A percentile compares a stretch with the other conserved stretches of the same genome.
Evolutionary conservation across 2,329 filamentous ascomycete species (phyloP).

Genomic region (Fusarium falciforme): DNA sequence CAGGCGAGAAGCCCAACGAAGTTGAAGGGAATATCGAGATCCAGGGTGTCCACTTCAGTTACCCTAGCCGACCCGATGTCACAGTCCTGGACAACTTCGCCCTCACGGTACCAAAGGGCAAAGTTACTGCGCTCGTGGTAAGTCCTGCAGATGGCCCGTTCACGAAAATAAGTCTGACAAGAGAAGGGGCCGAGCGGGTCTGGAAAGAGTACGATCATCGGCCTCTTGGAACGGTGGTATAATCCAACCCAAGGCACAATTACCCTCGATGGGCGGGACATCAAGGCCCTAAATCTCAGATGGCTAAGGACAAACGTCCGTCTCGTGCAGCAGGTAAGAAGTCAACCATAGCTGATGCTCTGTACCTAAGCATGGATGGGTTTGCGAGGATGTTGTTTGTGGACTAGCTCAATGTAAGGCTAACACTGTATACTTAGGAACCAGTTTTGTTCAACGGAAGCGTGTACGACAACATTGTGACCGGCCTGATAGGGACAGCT

Average conservation of each 20-base stretch:
- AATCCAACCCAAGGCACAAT: slow-evolving; percentile 45
- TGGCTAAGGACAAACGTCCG: slow-evolving; percentile 50
- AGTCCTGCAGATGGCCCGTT: neutral
- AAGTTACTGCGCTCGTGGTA: slow-evolving; percentile 54
- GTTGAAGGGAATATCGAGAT: slow-evolving; percentile 49
- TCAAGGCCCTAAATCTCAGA: slow-evolving; percentile 46
- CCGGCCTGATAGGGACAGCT: slow-evolving; percentile 54
- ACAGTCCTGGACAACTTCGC: slow-evolving; percentile 54
- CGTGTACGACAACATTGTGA: slow-evolving; percentile 63
- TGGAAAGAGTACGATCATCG: slow-evolving; percentile 53
- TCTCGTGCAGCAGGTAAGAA: slow-evolving; percentile 46
- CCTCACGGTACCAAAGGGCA: slow-evolving; percentile 55
- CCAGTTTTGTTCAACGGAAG: slow-evolving; percentile 53
- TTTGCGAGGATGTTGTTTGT: neutral
- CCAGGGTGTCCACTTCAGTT: slow-evolving; percentile 53
- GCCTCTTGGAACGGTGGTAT: slow-evolving; percentile 52
- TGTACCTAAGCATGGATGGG: neutral
- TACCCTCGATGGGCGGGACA: slow-evolving; percentile 46
- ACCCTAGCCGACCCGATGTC: slow-evolving; percentile 54
- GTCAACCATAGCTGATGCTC: too few relatives aligned
- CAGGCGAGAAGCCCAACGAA: slow-evolving; percentile 41
- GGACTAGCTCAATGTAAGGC: neutral
- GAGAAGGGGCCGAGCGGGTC: slow-evolving; percentile 45
- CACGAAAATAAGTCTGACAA: neutral
- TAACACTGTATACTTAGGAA: slow-evolving; percentile 34